phyloP scores from a whole-genome alignment of 805 yeast genomes.

The Sporopachydermia lactativora region DNA sequence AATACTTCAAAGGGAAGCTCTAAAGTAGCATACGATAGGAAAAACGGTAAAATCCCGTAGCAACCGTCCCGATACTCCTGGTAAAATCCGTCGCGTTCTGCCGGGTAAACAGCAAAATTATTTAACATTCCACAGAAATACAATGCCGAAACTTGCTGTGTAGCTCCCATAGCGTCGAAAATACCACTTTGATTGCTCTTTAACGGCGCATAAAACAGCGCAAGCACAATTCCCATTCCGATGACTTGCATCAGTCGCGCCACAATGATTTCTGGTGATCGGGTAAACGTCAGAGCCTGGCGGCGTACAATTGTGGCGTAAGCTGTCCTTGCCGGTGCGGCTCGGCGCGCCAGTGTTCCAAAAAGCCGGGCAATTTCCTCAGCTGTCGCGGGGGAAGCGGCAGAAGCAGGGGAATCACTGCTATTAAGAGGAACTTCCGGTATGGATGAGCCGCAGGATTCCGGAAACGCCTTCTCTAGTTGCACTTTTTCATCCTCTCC shows the following conservation, averaged over 20 bases:
- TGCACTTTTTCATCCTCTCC: no score
- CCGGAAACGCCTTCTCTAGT: conserved; percentile 6
- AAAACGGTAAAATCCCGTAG: conserved; percentile 52
- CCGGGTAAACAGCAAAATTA: conserved; percentile 63
- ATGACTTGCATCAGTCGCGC: conserved; percentile 54
- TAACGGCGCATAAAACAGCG: conserved; percentile 55
- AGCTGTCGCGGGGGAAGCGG: conserved; percentile 9
- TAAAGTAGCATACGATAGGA: conserved; percentile 38
- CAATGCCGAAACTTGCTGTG: conserved; percentile 58
- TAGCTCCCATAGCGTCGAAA: conserved; percentile 55
- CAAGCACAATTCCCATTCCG: conserved; percentile 47
- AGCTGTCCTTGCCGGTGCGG: conserved; percentile 21
- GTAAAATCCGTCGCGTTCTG: conserved; percentile 60
- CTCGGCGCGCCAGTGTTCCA: conserved; percentile 18
- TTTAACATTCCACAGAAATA: conserved; percentile 73
- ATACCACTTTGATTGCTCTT: conserved; percentile 32
- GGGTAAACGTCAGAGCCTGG: conserved; percentile 27
- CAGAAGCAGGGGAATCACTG: conserved; percentile 5
- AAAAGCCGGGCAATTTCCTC: conserved; percentile 12
- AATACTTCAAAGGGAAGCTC: conserved; percentile 59
- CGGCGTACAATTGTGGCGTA: conserved; percentile 23
- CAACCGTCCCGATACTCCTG: conserved; percentile 66
- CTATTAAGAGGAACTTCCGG: conserved; percentile 13
- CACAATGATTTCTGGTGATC: conserved; percentile 43
- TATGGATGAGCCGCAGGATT: conserved; percentile 11